phyloP scores from a whole-genome alignment of 306 rosid species.

The Astragalus membranaceus region DNA sequence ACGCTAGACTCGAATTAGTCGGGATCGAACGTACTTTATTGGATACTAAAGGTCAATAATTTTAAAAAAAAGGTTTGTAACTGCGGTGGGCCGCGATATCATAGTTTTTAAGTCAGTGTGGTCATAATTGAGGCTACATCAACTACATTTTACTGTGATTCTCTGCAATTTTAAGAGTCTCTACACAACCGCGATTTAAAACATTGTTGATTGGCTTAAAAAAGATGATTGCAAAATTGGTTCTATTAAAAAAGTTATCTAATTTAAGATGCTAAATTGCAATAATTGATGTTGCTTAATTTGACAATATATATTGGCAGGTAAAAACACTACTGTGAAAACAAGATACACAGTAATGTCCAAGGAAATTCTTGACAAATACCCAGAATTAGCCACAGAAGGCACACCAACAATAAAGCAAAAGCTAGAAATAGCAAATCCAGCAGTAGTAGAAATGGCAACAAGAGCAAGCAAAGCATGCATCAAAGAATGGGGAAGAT shows the following conservation, averaged over 20 bases:
- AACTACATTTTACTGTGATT: too few species aligned
- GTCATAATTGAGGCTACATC: too few species aligned
- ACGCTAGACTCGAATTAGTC: too few species aligned
- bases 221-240: not conserved
- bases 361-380: slow-evolving; percentile 84
- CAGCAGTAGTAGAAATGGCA: slow-evolving; percentile 91
- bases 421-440: slow-evolving; percentile 78
- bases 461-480: slow-evolving; percentile 70
- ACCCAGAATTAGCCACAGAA: slow-evolving; percentile 81
- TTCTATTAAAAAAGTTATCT: not conserved
- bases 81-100: too few species aligned
- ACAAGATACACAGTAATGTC: slow-evolving; percentile 97
- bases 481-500: slow-evolving; percentile 87
- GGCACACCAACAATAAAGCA: slow-evolving; percentile 81
- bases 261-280: not conserved
- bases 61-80: too few species aligned
- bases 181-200: not conserved
- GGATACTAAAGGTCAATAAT: too few species aligned
- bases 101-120: too few species aligned
- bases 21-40: too few species aligned
- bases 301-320: slow-evolving; percentile 25
- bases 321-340: slow-evolving; percentile 94
- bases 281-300: not conserved
- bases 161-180: not conserved
- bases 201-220: too few species aligned